These are phyloP conservation scores for Debaryomyces coudertii DNA, from an alignment of 1,139 yeast genomes.

Conservation along the genomic window DNA sequence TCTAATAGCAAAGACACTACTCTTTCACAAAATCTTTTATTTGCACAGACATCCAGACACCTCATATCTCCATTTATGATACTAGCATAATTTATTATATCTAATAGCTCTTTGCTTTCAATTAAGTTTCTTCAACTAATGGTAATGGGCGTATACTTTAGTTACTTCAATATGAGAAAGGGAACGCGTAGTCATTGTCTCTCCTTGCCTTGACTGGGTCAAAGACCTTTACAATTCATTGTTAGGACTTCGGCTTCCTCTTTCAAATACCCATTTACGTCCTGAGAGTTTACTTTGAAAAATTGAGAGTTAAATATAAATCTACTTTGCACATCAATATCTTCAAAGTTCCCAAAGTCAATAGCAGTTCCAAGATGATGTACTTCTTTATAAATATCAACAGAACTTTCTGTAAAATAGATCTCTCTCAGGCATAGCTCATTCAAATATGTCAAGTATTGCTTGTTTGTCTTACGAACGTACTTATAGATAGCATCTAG, in stretches of 20 bases:
- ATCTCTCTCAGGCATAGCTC: neutral
- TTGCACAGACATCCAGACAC: too few relatives aligned
- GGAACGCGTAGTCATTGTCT: too few relatives aligned
- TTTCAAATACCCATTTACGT: neutral
- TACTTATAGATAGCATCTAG: neutral
- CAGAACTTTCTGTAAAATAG: neutral
- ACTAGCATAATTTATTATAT: too few relatives aligned
- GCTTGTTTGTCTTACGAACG: neutral
- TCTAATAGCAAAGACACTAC: neutral
- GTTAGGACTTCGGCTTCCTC: neutral
- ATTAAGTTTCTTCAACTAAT: too few relatives aligned
- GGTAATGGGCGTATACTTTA: too few relatives aligned
- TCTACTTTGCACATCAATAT: slow-evolving; percentile 7
- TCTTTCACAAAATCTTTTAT: neutral
- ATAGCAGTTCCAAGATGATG: neutral
- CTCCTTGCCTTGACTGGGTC: slow-evolving; percentile 4
- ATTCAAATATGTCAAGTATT: neutral
- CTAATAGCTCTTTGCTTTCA: too few relatives aligned
- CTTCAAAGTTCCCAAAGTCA: neutral
- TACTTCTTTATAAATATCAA: neutral
- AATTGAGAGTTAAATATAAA: slow-evolving; percentile 3
- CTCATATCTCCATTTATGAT: too few relatives aligned
- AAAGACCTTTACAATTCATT: slow-evolving; percentile 6
- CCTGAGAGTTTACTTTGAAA: neutral
- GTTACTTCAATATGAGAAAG: too few relatives aligned